phyloP scores from a whole-genome alignment of 108 stramenopile species.

The Fragilaria crotonensis region DNA sequence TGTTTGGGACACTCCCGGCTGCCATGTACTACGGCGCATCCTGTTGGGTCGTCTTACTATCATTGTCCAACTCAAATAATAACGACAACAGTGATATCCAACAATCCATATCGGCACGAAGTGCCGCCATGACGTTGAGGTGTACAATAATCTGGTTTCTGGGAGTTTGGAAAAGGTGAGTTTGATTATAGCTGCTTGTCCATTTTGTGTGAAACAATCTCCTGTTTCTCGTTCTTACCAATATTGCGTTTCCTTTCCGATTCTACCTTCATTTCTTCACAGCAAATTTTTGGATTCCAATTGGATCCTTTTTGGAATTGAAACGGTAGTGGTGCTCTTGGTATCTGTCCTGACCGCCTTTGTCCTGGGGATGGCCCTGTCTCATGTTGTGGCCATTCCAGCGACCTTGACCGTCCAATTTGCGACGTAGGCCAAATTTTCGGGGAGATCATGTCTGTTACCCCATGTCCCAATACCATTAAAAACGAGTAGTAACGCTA shows the following conservation, averaged over 20 bases:
- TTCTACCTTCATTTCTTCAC: background rate
- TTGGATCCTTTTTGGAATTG: constrained; percentile 51
- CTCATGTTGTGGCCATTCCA: constrained; percentile 6
- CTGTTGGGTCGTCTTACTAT: constrained; percentile 7
- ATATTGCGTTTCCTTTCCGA: background rate
- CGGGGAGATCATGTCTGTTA: too few species aligned
- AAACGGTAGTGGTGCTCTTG: constrained; percentile 49
- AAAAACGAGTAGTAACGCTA: too few species aligned
- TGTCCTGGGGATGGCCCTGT: constrained; percentile 21
- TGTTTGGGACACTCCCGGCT: constrained; percentile 58
- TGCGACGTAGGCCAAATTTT: too few species aligned
- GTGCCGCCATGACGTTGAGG: constrained; percentile 23
- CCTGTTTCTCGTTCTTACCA: background rate
- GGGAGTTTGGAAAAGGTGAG: constrained; percentile 73
- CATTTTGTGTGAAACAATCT: too few species aligned
- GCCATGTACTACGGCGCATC: constrained; percentile 38
- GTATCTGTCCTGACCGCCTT: constrained; percentile 41
- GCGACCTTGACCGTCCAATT: too few species aligned
- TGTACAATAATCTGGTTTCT: constrained; percentile 47
- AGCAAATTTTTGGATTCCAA: constrained; percentile 42
- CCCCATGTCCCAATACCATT: too few species aligned
- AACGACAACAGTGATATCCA: constrained; percentile 1
- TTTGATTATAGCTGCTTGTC: background rate
- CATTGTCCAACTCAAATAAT: background rate
- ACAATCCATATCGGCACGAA: constrained; percentile 13